Evolutionary conservation across 2,329 filamentous ascomycete genomes (phyloP), one percentile per base, ranked within the genome.

Genomic region (Chlorencoelia australis): DNA sequence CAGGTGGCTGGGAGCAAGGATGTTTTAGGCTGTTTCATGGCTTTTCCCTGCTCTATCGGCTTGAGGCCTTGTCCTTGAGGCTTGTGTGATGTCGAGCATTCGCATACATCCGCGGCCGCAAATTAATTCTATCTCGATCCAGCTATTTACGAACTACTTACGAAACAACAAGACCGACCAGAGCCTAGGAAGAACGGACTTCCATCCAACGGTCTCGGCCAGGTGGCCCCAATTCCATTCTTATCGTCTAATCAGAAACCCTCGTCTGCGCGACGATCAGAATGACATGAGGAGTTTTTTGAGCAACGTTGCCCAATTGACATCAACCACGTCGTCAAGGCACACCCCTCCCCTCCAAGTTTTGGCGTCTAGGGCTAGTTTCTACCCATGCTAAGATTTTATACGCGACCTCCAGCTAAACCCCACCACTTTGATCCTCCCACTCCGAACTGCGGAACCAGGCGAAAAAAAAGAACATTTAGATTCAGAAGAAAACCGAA

Each of bases 11-110:
- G 34, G 37, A 37, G 21, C 43, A 38, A 37, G 49, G 41, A 21
- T 40, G 7, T 30, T 37, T 48, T 53, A 49, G 46, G 47, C 42
- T 49, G 52, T 54, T 53, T 52, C 52, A 53, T 44, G 46, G n/a
- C n/a, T n/a, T n/a, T n/a, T n/a, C n/a, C n/a, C n/a, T n/a, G n/a
- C n/a, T n/a, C n/a, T n/a, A n/a, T n/a, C n/a, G 35, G 34, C 39
- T 40, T 35, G 14, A 17, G 4, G 29, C 15, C 29, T 31, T n/a
- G n/a, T n/a, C n/a, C n/a, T n/a, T n/a, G n/a, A n/a, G n/a, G n/a
- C n/a, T n/a, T n/a, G n/a, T n/a, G n/a, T n/a, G n/a, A n/a, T n/a
- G n/a, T n/a, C n/a, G n/a, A n/a, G n/a, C n/a, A n/a, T n/a, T n/a
- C n/a, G n/a, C n/a, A n/a, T n/a, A n/a, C n/a, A n/a, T n/a, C n/a